Conservation (phyloP, 306 rosid species). For the Carpinus viminea region DNA sequence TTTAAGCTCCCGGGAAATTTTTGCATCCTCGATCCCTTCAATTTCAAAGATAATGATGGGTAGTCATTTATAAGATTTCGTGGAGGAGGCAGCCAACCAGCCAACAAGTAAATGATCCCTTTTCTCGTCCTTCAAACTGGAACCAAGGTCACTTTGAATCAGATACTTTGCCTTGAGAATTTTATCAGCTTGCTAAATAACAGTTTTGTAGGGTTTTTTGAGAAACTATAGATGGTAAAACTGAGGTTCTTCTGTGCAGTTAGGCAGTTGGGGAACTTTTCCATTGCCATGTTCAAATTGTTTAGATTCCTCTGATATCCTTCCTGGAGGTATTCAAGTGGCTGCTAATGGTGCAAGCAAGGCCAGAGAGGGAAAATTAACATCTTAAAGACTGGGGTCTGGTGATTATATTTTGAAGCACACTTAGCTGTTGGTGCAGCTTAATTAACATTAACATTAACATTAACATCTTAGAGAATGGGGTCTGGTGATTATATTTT, state of each 20-base stretch:
- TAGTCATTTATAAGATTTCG: neutral
- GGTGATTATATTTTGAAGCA: neutral
- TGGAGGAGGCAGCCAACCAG: neutral
- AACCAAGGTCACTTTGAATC: neutral
- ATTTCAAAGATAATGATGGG: neutral
- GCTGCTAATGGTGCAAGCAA: neutral
- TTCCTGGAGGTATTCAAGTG: neutral
- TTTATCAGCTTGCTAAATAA: too few relatives aligned
- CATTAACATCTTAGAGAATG: neutral
- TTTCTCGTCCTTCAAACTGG: neutral
- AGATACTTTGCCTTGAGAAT: too few relatives aligned
- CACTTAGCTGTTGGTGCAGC: neutral
- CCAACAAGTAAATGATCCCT: neutral
- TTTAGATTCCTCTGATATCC: neutral
- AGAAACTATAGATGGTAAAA: too few relatives aligned
- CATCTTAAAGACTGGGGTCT: neutral
- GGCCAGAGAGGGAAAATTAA: neutral
- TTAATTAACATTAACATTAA: neutral
- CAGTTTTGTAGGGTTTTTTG: too few relatives aligned
- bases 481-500: neutral
- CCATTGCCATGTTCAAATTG: neutral
- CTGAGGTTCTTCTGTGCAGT: neutral
- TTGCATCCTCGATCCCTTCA: neutral
- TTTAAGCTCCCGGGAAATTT: neutral
- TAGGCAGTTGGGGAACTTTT: neutral